A percentile compares a stretch with the other conserved stretches of the same genome.
phyloP scores from a whole-genome alignment of 2,329 filamentous ascomycete genomes.

The Colletotrichum sp. region DNA sequence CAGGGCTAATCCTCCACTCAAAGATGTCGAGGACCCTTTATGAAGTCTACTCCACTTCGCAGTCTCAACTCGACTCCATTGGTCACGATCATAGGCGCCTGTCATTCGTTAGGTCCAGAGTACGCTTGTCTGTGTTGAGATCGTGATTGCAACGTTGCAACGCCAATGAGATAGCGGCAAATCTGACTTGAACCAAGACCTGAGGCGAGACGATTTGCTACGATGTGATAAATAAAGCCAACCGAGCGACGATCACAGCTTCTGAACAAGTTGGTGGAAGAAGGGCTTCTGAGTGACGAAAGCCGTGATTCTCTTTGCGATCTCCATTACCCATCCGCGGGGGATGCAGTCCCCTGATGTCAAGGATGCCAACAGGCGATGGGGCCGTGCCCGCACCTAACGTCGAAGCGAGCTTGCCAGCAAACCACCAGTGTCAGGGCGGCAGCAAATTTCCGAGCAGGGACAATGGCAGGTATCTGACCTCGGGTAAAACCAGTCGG shows the following conservation, averaged over 20 bases:
- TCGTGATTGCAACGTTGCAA: slow-evolving; percentile 20
- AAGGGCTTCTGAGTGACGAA: not conserved
- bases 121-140: slow-evolving; percentile 2
- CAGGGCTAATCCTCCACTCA: not conserved
- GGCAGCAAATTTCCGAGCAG: slow-evolving; percentile 10
- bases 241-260: slow-evolving; percentile 1
- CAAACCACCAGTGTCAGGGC: not conserved
- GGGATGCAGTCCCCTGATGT: not conserved
- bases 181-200: not conserved
- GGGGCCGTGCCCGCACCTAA: not conserved
- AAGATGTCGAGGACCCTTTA: not conserved
- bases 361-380: not conserved
- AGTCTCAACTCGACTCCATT: not conserved
- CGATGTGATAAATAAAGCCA: not conserved
- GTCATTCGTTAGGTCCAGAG: not conserved
- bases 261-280: not conserved
- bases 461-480: not conserved
- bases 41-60: not conserved
- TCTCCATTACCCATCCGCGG: not conserved
- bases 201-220: slow-evolving; percentile 2
- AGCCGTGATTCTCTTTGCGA: not conserved
- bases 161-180: slow-evolving; percentile 14
- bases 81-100: not conserved
- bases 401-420: not conserved
- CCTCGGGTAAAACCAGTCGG: not conserved